phyloP scores from a whole-genome alignment of 495 filamentous ascomycete genomes.

The Penicillium atrosanguineum region DNA sequence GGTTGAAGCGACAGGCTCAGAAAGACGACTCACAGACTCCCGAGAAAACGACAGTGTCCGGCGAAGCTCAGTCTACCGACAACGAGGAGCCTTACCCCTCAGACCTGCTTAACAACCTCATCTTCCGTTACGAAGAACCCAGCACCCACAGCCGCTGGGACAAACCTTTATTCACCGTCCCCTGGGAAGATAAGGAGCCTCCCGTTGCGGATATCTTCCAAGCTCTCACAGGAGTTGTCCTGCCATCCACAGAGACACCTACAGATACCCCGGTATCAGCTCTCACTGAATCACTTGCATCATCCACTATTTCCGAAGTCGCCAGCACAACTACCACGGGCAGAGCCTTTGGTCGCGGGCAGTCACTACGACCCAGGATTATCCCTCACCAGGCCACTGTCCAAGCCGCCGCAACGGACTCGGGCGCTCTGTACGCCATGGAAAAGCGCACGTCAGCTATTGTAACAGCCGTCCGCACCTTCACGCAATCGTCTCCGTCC shows the following conservation, averaged over 20 bases:
- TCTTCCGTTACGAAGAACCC: conserved; percentile 95
- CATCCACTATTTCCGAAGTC: conserved; percentile 27
- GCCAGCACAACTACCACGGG: conserved; percentile 31
- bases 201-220: conserved; percentile 76
- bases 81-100: conserved; percentile 58
- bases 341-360: conserved; percentile 15
- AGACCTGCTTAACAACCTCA: conserved; percentile 83
- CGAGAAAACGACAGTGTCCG: not conserved
- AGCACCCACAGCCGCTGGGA: conserved; percentile 96
- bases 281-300: conserved; percentile 26
- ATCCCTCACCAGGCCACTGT: conserved; percentile 81
- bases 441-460: conserved; percentile 84
- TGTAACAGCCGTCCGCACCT: conserved; percentile 68
- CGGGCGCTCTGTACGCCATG: conserved; percentile 79
- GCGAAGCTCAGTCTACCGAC: conserved; percentile 2
- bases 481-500: conserved; percentile 40
- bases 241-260: conserved; percentile 25
- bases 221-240: conserved; percentile 52
- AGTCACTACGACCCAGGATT: conserved; percentile 41
- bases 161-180: conserved; percentile 85
- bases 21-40: not conserved
- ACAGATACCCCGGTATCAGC: conserved; percentile 25
- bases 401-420: conserved; percentile 60
- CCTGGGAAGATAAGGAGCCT: conserved; percentile 71
- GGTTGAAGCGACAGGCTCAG: conserved; percentile 23